Evolutionary conservation across 305 asterid genomes (phyloP).

Genomic region (Euphrasia arctica): DNA sequence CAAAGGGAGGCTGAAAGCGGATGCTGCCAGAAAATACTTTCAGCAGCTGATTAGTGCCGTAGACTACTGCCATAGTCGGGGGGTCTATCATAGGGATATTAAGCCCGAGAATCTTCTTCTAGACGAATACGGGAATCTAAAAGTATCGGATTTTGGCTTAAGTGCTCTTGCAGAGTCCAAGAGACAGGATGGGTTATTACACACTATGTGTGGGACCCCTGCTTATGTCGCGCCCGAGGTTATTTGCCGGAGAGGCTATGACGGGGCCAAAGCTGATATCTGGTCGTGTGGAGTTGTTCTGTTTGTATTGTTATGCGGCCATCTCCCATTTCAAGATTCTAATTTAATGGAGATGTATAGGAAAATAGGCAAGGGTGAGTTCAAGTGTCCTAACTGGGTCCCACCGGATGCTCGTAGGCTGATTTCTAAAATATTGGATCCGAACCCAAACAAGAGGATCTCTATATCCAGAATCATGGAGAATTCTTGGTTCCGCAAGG

Average conservation of each 20-base stretch:
- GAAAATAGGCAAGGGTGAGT: constrained; percentile 64
- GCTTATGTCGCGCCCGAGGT: constrained; percentile 88
- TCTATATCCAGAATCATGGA: constrained; percentile 60
- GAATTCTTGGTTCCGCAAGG: constrained; percentile 58
- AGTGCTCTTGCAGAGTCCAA: constrained; percentile 56
- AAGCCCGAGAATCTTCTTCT: constrained; percentile 71
- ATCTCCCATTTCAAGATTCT: constrained; percentile 65
- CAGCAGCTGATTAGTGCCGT: constrained; percentile 74
- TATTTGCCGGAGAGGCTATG: constrained; percentile 61
- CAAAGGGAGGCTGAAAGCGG: constrained; percentile 63
- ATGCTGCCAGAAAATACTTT: constrained; percentile 54
- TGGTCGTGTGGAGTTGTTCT: constrained; percentile 82
- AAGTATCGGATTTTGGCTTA: constrained; percentile 75
- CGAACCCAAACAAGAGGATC: constrained; percentile 61
- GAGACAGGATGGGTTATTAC: constrained; percentile 65
- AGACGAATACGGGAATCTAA: constrained; percentile 61
- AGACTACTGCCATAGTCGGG: constrained; percentile 74
- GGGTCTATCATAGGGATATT: constrained; percentile 68
- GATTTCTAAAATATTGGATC: constrained; percentile 58
- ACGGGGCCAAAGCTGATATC: constrained; percentile 64
- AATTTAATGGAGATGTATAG: constrained; percentile 73
- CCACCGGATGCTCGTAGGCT: constrained; percentile 51
- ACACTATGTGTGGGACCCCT: constrained; percentile 79
- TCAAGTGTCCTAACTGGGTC: constrained; percentile 61
- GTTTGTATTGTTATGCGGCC: constrained; percentile 55